A percentile compares a stretch with the other conserved stretches of the same genome.
Conservation (phyloP, 2,329 filamentous ascomycete species). For the Cordyceps fumosorosea region DNA sequence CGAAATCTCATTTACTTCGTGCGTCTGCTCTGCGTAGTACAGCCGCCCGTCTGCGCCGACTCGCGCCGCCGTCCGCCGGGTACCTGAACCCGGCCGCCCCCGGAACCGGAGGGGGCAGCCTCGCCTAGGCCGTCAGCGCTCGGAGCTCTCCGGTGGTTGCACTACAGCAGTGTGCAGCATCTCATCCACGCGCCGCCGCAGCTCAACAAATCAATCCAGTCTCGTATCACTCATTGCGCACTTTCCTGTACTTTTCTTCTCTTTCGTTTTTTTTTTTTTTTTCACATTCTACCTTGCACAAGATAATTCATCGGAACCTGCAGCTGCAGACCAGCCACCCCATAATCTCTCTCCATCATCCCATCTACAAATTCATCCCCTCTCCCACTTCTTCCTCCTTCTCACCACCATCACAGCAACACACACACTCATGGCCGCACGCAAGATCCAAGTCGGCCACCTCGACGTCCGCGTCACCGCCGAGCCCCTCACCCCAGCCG, state of each 20-base stretch:
- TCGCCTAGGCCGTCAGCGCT: neutral
- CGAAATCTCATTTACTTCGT: neutral
- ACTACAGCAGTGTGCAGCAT: neutral
- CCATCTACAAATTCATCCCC: neutral
- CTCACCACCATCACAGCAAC: neutral
- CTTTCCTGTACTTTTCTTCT: neutral
- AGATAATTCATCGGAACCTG: neutral
- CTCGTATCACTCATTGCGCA: neutral
- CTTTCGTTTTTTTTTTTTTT: neutral
- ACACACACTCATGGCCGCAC: neutral
- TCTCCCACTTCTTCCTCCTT: neutral
- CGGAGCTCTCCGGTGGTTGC: constrained; percentile 4
- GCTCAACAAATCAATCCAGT: neutral
- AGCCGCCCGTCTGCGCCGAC: neutral
- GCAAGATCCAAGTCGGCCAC: constrained; percentile 13
- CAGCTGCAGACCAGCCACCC: neutral
- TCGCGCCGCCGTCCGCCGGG: constrained; percentile 3
- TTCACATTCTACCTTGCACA: neutral
- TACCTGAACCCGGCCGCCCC: neutral
- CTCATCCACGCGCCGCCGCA: neutral
- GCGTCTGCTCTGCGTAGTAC: neutral
- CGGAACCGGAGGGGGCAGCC: constrained; percentile 3
- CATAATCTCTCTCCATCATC: neutral
- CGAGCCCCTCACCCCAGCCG: constrained; percentile 57
- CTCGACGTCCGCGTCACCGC: constrained; percentile 41